Percentiles rank a stretch among this genome's conserved stretches.
Evolutionary conservation across 257 asterid species (phyloP).

Genomic region (Orobanche coerulescens): DNA sequence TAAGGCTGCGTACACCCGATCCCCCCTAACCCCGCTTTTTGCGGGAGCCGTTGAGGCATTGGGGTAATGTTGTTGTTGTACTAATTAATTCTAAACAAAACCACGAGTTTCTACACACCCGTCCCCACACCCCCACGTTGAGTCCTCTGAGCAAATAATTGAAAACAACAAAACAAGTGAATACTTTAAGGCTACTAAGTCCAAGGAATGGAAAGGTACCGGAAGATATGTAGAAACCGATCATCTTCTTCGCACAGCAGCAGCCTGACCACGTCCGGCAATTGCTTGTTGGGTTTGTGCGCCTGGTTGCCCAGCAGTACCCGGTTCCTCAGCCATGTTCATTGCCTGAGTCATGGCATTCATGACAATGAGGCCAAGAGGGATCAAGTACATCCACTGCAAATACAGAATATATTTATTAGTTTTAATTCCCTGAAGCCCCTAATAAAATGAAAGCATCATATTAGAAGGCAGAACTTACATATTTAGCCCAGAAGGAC

Average conservation of each 20-base stretch:
- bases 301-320: constrained; percentile 56
- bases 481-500: constrained; percentile 98
- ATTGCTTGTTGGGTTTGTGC: constrained; percentile 46
- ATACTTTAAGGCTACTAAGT: background rate
- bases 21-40: too few relatives aligned
- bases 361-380: constrained; percentile 86
- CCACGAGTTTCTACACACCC: too few relatives aligned
- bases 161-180: background rate
- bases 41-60: too few relatives aligned
- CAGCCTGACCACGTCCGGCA: constrained; percentile 64
- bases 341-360: constrained; percentile 94
- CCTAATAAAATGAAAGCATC: background rate
- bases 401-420: constrained; percentile 13
- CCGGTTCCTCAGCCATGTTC: constrained; percentile 86
- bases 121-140: too few relatives aligned
- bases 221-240: constrained; percentile 1
- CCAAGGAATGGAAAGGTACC: constrained; percentile 19
- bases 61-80: too few relatives aligned
- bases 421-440: background rate
- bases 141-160: too few relatives aligned
- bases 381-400: constrained; percentile 99
- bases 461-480: constrained; percentile 32
- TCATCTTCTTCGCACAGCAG: constrained; percentile 85
- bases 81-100: background rate
- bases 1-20: too few relatives aligned